Percentiles rank a stretch among this genome's conserved stretches.
Evolutionary conservation across 2,329 filamentous ascomycete genomes (phyloP).

Genomic region (Cucurbitaria berberidis): DNA sequence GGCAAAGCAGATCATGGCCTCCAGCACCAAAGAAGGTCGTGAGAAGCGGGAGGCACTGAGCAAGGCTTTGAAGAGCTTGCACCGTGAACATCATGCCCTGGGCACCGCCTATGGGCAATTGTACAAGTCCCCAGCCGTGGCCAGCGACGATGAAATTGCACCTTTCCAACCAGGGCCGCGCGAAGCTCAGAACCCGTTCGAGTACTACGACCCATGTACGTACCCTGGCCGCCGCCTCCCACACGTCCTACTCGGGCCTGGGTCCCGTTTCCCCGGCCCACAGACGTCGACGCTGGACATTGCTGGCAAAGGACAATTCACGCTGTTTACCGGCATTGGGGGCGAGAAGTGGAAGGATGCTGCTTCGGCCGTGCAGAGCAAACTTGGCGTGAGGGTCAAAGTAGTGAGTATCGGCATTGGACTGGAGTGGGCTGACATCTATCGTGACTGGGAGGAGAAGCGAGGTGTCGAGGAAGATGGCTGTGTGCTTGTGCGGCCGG

Average conservation of each 20-base stretch:
- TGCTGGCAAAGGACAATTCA: conserved; percentile 58
- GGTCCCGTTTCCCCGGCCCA: conserved; percentile 51
- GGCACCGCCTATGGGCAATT: conserved; percentile 66
- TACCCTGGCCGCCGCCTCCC: conserved; percentile 66
- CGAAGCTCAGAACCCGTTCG: conserved; percentile 49
- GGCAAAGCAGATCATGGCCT: not conserved
- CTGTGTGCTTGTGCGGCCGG: conserved; percentile 64
- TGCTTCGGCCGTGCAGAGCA: conserved; percentile 47
- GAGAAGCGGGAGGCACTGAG: conserved; percentile 38
- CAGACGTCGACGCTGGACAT: conserved; percentile 65
- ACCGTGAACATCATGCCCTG: conserved; percentile 61
- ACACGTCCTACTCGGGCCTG: conserved; percentile 65
- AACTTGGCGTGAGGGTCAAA: conserved; percentile 56
- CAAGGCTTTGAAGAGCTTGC: conserved; percentile 51
- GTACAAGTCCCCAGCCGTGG: conserved; percentile 57
- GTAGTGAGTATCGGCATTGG: conserved; percentile 62
- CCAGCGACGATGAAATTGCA: conserved; percentile 51
- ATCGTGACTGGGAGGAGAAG: conserved; percentile 63
- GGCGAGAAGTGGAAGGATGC: conserved; percentile 62
- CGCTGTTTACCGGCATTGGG: conserved; percentile 57
- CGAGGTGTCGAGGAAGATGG: conserved; percentile 65
- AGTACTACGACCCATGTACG: conserved; percentile 57
- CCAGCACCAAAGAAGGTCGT: conserved; percentile 2
- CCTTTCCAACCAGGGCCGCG: conserved; percentile 16
- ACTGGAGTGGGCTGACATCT: conserved; percentile 67